Percentiles rank a stretch among this genome's conserved stretches.
phyloP scores from a whole-genome alignment of 371 early-diverging fungal genomes.

The Mucor velutinosus region DNA sequence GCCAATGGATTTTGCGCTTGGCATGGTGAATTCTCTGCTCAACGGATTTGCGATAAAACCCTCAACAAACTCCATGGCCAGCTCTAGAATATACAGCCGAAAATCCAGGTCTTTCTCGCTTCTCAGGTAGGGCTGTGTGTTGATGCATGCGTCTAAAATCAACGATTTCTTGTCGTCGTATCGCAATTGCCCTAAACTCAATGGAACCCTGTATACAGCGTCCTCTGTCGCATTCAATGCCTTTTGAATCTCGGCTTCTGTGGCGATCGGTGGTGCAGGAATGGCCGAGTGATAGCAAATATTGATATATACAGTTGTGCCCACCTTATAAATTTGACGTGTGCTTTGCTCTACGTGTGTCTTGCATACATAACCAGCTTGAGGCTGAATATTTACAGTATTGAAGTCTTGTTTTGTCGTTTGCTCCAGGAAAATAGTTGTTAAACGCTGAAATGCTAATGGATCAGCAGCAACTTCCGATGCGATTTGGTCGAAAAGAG shows the following conservation, averaged over 20 bases:
- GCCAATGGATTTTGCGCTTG: constrained; percentile 62
- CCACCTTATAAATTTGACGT: constrained; percentile 18
- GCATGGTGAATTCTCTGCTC: constrained; percentile 66
- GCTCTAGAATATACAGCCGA: constrained; percentile 65
- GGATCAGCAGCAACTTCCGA: constrained; percentile 38
- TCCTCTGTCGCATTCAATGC: constrained; percentile 65
- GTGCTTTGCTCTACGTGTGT: constrained; percentile 34
- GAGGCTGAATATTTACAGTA: constrained; percentile 42
- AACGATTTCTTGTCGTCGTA: constrained; percentile 6
- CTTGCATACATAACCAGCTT: constrained; percentile 67
- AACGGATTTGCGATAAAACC: constrained; percentile 51
- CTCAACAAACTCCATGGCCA: constrained; percentile 71
- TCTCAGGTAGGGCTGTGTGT: constrained; percentile 59
- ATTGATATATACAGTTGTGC: constrained; percentile 67
- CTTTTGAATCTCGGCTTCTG: constrained; percentile 65
- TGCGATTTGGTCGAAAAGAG: constrained; percentile 32
- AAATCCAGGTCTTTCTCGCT: constrained; percentile 61
- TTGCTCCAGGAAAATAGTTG: constrained; percentile 14
- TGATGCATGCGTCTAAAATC: constrained; percentile 71
- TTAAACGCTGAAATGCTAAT: constrained; percentile 26
- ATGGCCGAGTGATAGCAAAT: constrained; percentile 64
- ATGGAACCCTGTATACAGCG: constrained; percentile 67
- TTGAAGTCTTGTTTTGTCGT: constrained; percentile 24
- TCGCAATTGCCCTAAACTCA: constrained; percentile 57
- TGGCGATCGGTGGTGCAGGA: constrained; percentile 67